Evolutionary conservation across 768 basidiomycete species (phyloP).

Genomic region (Artomyces pyxidatus): DNA sequence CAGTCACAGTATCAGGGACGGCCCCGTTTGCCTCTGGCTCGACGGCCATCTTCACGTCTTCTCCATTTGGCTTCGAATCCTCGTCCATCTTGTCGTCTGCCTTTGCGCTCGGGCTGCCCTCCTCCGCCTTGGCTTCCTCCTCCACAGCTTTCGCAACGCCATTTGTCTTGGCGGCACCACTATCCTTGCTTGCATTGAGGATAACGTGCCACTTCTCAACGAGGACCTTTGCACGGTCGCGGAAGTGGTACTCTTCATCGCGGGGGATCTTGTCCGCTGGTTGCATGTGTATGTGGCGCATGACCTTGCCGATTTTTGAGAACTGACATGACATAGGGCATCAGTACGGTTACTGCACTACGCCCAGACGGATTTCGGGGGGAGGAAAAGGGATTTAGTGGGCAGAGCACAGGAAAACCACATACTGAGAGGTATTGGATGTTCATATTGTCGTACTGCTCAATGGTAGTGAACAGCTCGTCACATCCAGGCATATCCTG

Average conservation of each 20-base stretch:
- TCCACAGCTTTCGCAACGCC: constrained; percentile 13
- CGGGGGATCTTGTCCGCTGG: constrained; percentile 47
- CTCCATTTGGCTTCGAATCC: constrained; percentile 25
- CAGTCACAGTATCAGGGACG: constrained; percentile 13
- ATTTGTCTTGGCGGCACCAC: constrained; percentile 12
- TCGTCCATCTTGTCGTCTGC: constrained; percentile 27
- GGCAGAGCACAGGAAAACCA: constrained; percentile 2
- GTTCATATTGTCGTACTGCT: constrained; percentile 67
- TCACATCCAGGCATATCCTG: constrained; percentile 77
- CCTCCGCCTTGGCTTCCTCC: constrained; percentile 15
- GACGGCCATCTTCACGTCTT: constrained; percentile 8
- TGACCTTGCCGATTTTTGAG: constrained; percentile 81
- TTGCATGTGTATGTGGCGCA: constrained; percentile 75
- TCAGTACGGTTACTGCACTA: neutral
- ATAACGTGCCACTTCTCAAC: constrained; percentile 65
- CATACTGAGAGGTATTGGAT: constrained; percentile 60
- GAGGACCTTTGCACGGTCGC: constrained; percentile 57
- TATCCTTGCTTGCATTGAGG: constrained; percentile 28
- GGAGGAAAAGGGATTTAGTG: neutral
- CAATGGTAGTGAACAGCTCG: constrained; percentile 66
- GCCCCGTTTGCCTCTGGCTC: constrained; percentile 14
- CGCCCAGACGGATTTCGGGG: neutral
- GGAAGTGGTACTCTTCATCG: constrained; percentile 63
- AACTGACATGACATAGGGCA: constrained; percentile 41
- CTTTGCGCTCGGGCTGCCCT: constrained; percentile 2